A percentile compares a stretch with the other conserved stretches of the same genome.
Evolutionary conservation across 352 stramenopile genomes (phyloP).

Genomic region (Pythium rishiriense): DNA sequence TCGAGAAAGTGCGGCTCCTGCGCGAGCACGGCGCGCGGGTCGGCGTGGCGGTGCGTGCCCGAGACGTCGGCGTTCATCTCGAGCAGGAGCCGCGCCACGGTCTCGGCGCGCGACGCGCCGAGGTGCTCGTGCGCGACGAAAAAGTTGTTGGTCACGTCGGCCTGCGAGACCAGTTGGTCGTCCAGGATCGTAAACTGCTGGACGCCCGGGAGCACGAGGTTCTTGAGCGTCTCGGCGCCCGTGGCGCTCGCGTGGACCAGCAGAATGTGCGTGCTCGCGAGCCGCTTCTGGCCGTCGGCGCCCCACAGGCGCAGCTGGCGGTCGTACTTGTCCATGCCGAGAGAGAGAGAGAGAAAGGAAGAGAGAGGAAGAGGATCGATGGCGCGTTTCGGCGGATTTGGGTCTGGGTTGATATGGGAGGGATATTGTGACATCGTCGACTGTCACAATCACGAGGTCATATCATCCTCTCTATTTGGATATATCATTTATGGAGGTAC

Average conservation of each 20-base stretch:
- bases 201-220: conserved; percentile 92
- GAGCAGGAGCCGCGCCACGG: conserved; percentile 79
- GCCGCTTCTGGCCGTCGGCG: conserved; percentile 89
- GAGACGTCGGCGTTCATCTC: conserved; percentile 96
- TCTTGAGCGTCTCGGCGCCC: conserved; percentile 98
- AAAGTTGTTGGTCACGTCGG: conserved; percentile 93
- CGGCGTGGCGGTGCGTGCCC: conserved; percentile 51
- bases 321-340: conserved; percentile 95
- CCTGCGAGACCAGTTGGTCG: conserved; percentile 67
- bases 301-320: conserved; percentile 98
- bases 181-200: conserved; percentile 94
- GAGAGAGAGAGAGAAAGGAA: not conserved
- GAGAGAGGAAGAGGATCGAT: not conserved
- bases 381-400: not conserved
- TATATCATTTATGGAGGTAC: not conserved
- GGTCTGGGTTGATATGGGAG: conserved; percentile 15
- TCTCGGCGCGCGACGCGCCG: conserved; percentile 74
- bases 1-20: conserved; percentile 60
- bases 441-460: no score
- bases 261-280: conserved; percentile 89
- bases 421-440: conserved; percentile 15
- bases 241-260: conserved; percentile 91
- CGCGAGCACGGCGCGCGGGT: conserved; percentile 49
- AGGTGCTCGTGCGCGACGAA: conserved; percentile 78
- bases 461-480: no score